These are phyloP conservation scores for Naumovozyma dairenensis DNA, from an alignment of 805 yeast species.

Conservation along the genomic window DNA sequence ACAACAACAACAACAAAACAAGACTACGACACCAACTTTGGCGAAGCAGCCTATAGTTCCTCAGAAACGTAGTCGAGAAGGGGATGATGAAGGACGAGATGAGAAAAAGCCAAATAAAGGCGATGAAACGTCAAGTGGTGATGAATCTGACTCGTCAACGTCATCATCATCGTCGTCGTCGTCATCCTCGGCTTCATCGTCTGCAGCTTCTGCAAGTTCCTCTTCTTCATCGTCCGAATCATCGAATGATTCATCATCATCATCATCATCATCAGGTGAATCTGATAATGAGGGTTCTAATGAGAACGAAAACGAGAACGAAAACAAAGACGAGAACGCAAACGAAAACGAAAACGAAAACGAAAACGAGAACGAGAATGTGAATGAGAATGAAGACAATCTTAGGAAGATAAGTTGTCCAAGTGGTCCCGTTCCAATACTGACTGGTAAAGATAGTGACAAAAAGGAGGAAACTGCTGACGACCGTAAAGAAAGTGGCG, in stretches of 20 bases:
- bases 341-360: constrained; percentile 34
- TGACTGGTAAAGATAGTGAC: constrained; percentile 38
- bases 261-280: constrained; percentile 1
- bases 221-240: neutral
- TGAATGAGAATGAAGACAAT: constrained; percentile 14
- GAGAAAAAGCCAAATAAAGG: too few relatives aligned
- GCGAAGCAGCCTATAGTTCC: constrained; percentile 12
- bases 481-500: neutral
- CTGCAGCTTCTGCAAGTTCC: neutral
- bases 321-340: constrained; percentile 23
- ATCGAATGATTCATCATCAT: too few relatives aligned
- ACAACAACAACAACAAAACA: constrained; percentile 17
- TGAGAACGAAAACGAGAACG: constrained; percentile 6
- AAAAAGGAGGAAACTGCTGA: constrained; percentile 15
- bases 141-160: neutral
- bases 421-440: constrained; percentile 28
- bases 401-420: constrained; percentile 3
- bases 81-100: constrained; percentile 7
- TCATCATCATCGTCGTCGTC: neutral
- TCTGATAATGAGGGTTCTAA: constrained; percentile 5
- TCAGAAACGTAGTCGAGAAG: constrained; percentile 14
- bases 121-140: neutral
- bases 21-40: constrained; percentile 9
- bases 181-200: neutral
- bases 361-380: constrained; percentile 18